Conservation (phyloP, 768 basidiomycete species). For the Hebeloma cylindrosporum region DNA sequence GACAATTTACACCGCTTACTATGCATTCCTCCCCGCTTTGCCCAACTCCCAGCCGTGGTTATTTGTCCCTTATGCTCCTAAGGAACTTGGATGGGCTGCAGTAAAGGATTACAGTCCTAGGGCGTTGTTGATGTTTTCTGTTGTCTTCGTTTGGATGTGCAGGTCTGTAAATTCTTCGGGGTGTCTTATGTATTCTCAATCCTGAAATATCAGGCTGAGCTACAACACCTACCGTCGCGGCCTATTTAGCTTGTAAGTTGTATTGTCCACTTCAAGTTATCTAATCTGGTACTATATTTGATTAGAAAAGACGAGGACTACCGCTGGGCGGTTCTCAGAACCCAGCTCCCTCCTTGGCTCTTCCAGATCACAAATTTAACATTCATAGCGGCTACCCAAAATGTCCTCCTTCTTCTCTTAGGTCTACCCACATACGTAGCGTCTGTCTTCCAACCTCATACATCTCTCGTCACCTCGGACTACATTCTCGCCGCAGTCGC, state of each 20-base stretch:
- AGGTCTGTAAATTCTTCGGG: slow-evolving; percentile 35
- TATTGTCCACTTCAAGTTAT: background rate
- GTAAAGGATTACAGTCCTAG: slow-evolving; percentile 63
- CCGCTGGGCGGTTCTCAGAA: slow-evolving; percentile 80
- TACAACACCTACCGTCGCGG: slow-evolving; percentile 87
- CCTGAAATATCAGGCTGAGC: slow-evolving; percentile 28
- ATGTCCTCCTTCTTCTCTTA: slow-evolving; percentile 74
- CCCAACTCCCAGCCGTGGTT: slow-evolving; percentile 40
- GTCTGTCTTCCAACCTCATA: slow-evolving; percentile 52
- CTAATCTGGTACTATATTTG: slow-evolving; percentile 4
- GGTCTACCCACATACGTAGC: slow-evolving; percentile 61
- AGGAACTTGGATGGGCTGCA: slow-evolving; percentile 37
- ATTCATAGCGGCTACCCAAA: slow-evolving; percentile 81
- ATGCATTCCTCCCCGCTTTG: slow-evolving; percentile 70
- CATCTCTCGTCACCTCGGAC: slow-evolving; percentile 57
- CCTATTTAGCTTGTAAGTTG: slow-evolving; percentile 65
- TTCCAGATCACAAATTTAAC: slow-evolving; percentile 50
- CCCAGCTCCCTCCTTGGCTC: slow-evolving; percentile 43
- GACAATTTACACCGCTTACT: slow-evolving; percentile 79
- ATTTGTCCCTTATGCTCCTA: slow-evolving; percentile 58
- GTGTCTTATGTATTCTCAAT: slow-evolving; percentile 8
- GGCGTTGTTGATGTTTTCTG: slow-evolving; percentile 69
- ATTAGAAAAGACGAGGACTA: slow-evolving; percentile 84
- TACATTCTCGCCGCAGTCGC: slow-evolving; percentile 58
- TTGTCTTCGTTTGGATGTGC: slow-evolving; percentile 69